Conservation (phyloP, 768 basidiomycete species). For the Pleurotus pulmonarius region DNA sequence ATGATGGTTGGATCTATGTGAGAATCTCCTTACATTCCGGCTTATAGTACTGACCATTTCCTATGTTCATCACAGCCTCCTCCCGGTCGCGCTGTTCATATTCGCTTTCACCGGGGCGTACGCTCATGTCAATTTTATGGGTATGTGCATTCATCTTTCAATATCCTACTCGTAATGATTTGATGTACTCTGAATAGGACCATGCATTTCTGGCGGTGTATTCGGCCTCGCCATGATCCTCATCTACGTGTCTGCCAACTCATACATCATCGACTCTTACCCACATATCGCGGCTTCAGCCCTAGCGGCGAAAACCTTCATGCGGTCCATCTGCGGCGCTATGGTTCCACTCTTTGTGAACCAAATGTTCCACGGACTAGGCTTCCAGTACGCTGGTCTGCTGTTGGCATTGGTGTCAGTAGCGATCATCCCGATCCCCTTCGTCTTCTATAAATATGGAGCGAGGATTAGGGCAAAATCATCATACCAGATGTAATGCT, state of each 20-base stretch:
- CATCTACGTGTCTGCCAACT: constrained; percentile 39
- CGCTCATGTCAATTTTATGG: constrained; percentile 34
- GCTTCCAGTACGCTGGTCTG: constrained; percentile 36
- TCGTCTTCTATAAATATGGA: constrained; percentile 38
- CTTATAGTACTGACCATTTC: background rate
- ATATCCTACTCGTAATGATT: background rate
- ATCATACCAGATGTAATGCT: too few relatives aligned
- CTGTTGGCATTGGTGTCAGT: constrained; percentile 29
- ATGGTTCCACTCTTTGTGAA: constrained; percentile 35
- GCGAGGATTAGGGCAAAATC: constrained; percentile 29
- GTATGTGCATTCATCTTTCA: constrained; percentile 9
- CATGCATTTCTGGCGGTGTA: constrained; percentile 31
- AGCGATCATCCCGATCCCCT: constrained; percentile 34
- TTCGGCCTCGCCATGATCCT: constrained; percentile 40
- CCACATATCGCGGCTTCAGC: constrained; percentile 39
- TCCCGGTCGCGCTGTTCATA: constrained; percentile 38
- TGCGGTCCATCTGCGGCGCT: constrained; percentile 32
- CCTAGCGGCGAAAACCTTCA: constrained; percentile 39
- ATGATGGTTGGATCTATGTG: constrained; percentile 39
- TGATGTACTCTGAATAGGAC: constrained; percentile 12
- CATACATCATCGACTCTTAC: constrained; percentile 42
- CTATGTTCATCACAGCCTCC: constrained; percentile 18
- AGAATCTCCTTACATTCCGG: constrained; percentile 10
- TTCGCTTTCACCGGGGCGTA: constrained; percentile 44
- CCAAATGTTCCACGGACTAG: constrained; percentile 39